Conservation (phyloP, 148 eudicot genomes). For the Vaccinium myrtillus region DNA sequence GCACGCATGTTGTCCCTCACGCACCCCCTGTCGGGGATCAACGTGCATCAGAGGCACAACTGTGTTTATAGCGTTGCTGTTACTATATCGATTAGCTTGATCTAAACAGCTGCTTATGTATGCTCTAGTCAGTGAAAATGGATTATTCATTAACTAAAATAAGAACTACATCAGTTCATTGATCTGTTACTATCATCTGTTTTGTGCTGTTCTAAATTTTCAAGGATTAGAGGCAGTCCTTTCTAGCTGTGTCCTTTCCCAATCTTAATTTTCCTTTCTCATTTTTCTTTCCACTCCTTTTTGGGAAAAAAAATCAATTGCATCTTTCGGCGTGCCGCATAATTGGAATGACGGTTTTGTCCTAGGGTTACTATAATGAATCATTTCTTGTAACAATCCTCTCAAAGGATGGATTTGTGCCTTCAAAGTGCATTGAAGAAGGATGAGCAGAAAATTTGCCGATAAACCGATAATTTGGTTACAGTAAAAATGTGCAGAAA, state of each 20-base stretch:
- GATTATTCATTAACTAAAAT: not conserved
- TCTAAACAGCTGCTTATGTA: not conserved
- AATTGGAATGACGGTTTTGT: not conserved
- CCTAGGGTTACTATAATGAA: not conserved
- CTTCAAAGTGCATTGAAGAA: not conserved
- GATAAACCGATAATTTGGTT: not conserved
- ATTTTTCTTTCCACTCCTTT: not conserved
- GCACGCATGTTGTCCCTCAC: too few relatives aligned
- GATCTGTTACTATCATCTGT: not conserved
- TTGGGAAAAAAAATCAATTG: too few relatives aligned
- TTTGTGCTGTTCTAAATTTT: not conserved
- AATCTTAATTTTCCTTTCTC: not conserved
- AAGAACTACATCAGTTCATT: not conserved
- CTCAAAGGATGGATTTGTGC: conserved; percentile 2
- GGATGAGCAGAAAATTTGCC: not conserved
- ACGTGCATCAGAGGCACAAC: not conserved
- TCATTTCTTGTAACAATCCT: not conserved
- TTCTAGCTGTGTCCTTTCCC: not conserved
- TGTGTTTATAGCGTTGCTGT: not conserved
- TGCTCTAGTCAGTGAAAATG: not conserved
- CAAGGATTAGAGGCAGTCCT: not conserved
- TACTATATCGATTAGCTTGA: not conserved
- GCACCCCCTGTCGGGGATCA: not conserved
- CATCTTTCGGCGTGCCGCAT: conserved; percentile 11
- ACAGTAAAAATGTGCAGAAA: not conserved